Conservation (phyloP, 2,329 filamentous ascomycete genomes). For the Apiospora kogelbergensis region DNA sequence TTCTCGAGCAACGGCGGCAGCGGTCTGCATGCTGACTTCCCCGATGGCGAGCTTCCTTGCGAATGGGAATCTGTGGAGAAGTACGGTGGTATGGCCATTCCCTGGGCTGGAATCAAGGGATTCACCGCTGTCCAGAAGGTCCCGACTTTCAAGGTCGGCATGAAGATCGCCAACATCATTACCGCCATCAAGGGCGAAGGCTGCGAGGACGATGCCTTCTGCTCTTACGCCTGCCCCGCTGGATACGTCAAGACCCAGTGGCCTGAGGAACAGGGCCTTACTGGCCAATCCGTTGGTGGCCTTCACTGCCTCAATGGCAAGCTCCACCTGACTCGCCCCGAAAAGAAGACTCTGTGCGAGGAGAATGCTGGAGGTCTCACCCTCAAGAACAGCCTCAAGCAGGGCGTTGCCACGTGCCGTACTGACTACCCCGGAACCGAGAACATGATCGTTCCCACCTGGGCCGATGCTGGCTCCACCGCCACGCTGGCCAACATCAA, state of each 20-base stretch:
- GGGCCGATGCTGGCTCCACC: conserved; percentile 57
- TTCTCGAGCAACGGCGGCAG: conserved; percentile 44
- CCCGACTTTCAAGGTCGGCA: conserved; percentile 49
- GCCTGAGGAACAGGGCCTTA: conserved; percentile 74
- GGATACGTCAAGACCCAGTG: conserved; percentile 94
- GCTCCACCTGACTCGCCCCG: conserved; percentile 72
- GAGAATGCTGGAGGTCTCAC: conserved; percentile 67
- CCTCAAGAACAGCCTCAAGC: conserved; percentile 71
- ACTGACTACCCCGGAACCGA: conserved; percentile 96
- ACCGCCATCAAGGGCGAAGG: conserved; percentile 60
- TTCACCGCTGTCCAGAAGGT: conserved; percentile 78
- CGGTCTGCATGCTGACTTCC: conserved; percentile 70
- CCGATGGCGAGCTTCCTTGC: conserved; percentile 72
- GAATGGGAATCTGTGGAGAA: conserved; percentile 66
- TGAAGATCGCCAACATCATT: conserved; percentile 61
- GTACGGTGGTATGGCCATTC: conserved; percentile 74
- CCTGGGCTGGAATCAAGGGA: conserved; percentile 69
- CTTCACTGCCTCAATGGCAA: conserved; percentile 77
- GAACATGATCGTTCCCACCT: conserved; percentile 77
- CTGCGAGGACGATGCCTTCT: conserved; percentile 68
- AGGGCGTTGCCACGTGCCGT: conserved; percentile 76
- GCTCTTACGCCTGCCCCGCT: conserved; percentile 89
- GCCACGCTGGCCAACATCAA: conserved; percentile 68
- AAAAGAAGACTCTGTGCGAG: conserved; percentile 72
- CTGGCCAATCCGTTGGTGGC: conserved; percentile 84